phyloP scores from a whole-genome alignment of 108 stramenopile genomes.

The Nitzschia sp. region DNA sequence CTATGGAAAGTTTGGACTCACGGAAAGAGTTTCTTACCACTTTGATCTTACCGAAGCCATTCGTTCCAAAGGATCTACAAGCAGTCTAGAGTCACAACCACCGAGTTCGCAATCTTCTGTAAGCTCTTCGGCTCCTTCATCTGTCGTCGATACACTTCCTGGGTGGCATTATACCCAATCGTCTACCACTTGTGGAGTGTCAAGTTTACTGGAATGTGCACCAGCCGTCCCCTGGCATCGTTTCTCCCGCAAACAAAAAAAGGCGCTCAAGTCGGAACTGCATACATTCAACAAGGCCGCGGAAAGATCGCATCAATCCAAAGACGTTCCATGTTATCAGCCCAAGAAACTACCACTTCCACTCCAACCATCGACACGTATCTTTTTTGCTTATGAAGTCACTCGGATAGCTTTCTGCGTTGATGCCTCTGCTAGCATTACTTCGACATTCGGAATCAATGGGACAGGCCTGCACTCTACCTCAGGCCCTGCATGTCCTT shows the following conservation, averaged over 20 bases:
- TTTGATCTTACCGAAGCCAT: constrained; percentile 66
- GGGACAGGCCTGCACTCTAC: constrained; percentile 1
- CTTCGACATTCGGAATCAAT: constrained; percentile 53
- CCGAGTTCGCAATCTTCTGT: background rate
- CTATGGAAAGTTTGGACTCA: constrained; percentile 67
- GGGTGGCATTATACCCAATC: background rate
- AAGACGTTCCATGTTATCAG: constrained; percentile 47
- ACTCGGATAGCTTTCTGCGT: constrained; percentile 78
- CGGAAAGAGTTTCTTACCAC: constrained; percentile 78
- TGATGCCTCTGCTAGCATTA: constrained; percentile 78
- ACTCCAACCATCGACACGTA: constrained; percentile 59
- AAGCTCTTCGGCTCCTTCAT: background rate
- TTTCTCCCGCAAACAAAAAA: constrained; percentile 34
- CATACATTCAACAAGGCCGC: constrained; percentile 61
- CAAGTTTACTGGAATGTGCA: constrained; percentile 66
- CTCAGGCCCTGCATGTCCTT: constrained; percentile 34
- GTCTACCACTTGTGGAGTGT: constrained; percentile 52
- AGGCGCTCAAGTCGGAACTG: constrained; percentile 40
- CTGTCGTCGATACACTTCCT: background rate
- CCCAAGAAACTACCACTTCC: constrained; percentile 64
- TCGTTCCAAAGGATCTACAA: constrained; percentile 3
- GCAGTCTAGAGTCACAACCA: background rate
- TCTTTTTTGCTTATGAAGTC: constrained; percentile 76
- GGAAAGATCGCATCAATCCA: constrained; percentile 14
- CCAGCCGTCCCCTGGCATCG: constrained; percentile 33